These are phyloP conservation scores for Brassica carinata DNA, from an alignment of 345 rosid genomes.

Conservation along the genomic window DNA sequence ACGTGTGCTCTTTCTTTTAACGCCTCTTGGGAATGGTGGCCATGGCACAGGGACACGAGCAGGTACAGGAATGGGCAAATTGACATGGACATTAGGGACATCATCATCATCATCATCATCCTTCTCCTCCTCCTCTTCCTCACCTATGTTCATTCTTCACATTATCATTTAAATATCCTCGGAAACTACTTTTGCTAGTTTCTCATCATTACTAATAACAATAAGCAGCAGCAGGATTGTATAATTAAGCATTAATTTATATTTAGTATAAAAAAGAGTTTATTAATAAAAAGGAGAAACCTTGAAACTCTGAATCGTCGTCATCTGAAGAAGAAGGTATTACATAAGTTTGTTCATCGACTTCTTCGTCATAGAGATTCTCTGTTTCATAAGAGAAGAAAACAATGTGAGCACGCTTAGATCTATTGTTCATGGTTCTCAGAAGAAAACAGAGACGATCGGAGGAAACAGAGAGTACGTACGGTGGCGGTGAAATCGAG, in stretches of 20 bases:
- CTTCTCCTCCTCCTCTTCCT: conserved; percentile 8
- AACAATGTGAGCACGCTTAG: background rate
- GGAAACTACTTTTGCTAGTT: background rate
- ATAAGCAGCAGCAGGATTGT: background rate
- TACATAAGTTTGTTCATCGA: background rate
- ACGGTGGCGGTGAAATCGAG: background rate
- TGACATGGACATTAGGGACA: background rate
- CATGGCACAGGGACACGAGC: background rate
- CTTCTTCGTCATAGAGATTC: background rate
- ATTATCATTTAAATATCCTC: conserved; percentile 3
- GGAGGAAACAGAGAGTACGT: background rate
- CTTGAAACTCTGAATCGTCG: conserved; percentile 17
- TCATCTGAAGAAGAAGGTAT: conserved; percentile 15
- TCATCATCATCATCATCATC: background rate
- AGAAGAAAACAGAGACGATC: background rate
- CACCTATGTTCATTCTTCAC: conserved; percentile 18
- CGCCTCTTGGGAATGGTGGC: conserved; percentile 24
- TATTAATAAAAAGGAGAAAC: background rate
- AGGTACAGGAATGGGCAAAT: background rate
- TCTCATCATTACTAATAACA: background rate
- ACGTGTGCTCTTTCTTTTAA: conserved; percentile 37
- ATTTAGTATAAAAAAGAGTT: background rate
- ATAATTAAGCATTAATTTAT: too few species aligned
- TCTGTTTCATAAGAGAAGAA: background rate
- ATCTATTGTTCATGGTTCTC: background rate